Evolutionary conservation across 208 protist species (phyloP), one percentile per base, ranked within the genome.

Genomic region (Trypanosoma conorhini): DNA sequence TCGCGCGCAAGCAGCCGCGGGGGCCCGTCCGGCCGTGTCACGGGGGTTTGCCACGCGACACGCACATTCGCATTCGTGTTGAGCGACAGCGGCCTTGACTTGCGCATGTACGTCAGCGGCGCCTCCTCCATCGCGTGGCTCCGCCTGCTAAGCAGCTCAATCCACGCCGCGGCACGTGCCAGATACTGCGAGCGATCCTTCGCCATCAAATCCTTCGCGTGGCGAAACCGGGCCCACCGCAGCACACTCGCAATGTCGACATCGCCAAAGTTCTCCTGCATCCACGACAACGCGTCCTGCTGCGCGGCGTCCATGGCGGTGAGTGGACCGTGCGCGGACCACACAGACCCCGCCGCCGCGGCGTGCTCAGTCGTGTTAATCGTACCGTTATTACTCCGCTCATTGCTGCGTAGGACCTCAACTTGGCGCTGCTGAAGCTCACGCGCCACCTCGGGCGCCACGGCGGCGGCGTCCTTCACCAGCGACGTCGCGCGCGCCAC

Each of bases 91-190:
- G 88, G 83, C 35, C 79, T 77, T 0, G 88, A 94, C 73, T 96
- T 96, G 46, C 82, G 80, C 63, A 96, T 79, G 71, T 96, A 96
- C 24, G 88, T 82, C 38, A 96, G 79, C 44, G 91, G 91, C 17
- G 63, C 81, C 61, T 93, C 88, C 58, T 91, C 88, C 40, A 85
- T 78, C 4, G 17, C 46, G 35, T 81, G 80, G 44, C 87, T 81
- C 0, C 58, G 65, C 19, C 62, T 60, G 71, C 86, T 93, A 12
- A 96, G 83, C 55, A 89, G 75, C 67, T 90, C 82, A 52, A 96
- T 59, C 91, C 91, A 96, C 51, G 81, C 63, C 46, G 78, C 82
- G 13, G 80, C 82, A 26, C 91, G 88, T 57, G 62, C 31, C n/a
- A 93, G 72, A 69, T 94, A 96, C 21, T 76, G 64, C 19, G 71